These are phyloP conservation scores for Cinnamomum chago DNA, from an alignment of 164 flowering plant species.

Conservation along the genomic window DNA sequence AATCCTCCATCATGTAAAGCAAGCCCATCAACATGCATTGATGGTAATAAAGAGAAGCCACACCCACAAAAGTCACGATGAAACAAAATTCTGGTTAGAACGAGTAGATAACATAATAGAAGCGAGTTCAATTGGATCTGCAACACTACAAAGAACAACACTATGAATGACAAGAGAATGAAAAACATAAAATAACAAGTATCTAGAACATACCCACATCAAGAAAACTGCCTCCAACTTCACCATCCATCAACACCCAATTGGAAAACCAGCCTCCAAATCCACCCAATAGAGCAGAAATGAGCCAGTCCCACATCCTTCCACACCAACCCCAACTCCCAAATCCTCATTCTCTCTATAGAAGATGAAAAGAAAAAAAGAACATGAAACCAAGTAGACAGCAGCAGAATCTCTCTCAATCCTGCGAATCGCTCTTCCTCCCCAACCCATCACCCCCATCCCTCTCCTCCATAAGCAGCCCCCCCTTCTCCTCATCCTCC, in stretches of 20 bases:
- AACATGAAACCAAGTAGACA: not conserved
- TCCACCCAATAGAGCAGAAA: constrained; percentile 3
- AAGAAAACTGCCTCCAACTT: not conserved
- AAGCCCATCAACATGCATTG: too few species aligned
- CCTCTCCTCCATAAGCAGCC: constrained; percentile 38
- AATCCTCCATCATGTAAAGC: too few species aligned
- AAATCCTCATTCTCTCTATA: not conserved
- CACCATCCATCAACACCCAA: not conserved
- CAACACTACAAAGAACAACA: not conserved
- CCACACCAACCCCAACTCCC: not conserved
- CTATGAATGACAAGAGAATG: not conserved
- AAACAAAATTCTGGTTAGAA: not conserved
- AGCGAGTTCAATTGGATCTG: not conserved
- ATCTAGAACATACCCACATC: not conserved
- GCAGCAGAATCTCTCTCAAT: constrained; percentile 4
- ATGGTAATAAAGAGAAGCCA: not conserved
- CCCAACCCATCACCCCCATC: constrained; percentile 23
- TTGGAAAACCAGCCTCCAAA: constrained; percentile 6
- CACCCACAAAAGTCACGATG: not conserved
- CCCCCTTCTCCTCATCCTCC: constrained; percentile 31
- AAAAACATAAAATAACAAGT: not conserved
- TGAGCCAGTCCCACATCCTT: not conserved
- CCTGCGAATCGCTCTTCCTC: constrained; percentile 22
- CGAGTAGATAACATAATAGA: not conserved
- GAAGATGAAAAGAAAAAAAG: not conserved